Base-by-base conservation (phyloP, 257 asterid genomes). In the Voacanga thouarsii region DNA sequence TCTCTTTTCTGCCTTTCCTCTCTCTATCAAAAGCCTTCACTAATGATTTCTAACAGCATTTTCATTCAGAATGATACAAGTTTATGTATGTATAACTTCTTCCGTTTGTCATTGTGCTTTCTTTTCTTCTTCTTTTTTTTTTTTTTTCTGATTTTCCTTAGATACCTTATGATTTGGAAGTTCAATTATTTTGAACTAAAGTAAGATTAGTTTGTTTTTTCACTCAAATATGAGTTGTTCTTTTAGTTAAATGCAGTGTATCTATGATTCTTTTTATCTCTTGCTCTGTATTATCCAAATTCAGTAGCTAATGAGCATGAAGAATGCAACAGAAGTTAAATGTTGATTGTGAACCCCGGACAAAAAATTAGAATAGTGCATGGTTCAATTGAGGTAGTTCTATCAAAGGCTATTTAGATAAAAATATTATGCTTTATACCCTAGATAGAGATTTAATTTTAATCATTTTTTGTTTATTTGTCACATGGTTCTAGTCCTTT, bases 401-500 rank as follows among this genome's bases (percentile, higher is more conserved):
- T n/a, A n/a, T n/a, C n/a, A n/a, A n/a, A n/a, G n/a, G n/a, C n/a
- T n/a, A n/a, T n/a, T n/a, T n/a, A n/a, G n/a, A n/a, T n/a, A n/a
- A n/a, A n/a, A n/a, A n/a, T n/a, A n/a, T n/a, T n/a, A n/a, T n/a
- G n/a, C n/a, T n/a, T n/a, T n/a, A n/a, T n/a, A n/a, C n/a, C n/a
- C n/a, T n/a, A n/a, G n/a, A n/a, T n/a, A n/a, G n/a, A n/a, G n/a
- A n/a, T n/a, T n/a, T n/a, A n/a, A n/a, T n/a, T n/a, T n/a, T n/a
- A n/a, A n/a, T n/a, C n/a, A n/a, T n/a, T n/a, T n/a, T n/a, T n/a
- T n/a, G n/a, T n/a, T n/a, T 33, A 33, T 33, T 33, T 33, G 2
- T 75, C 77, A 88, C 93, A 72, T 91, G 98, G 85, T 85, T 83
- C 94, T 94, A 90, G 76, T 95, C 96, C 88, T 87, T 86, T 79